Conservation (phyloP, 1,139 yeast genomes). For the Yamadazyma pseudoaaseri region DNA sequence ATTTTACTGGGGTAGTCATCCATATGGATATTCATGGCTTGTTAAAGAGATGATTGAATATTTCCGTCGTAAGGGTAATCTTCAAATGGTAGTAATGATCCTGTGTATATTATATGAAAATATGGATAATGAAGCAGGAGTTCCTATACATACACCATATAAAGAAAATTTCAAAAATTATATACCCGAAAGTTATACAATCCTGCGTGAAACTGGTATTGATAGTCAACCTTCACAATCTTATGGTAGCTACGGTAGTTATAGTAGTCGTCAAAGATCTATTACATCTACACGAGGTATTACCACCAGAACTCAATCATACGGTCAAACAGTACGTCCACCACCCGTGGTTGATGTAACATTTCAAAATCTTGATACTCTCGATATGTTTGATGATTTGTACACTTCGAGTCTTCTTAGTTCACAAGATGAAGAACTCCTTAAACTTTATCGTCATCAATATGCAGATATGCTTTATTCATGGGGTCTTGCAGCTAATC, state of each 20-base stretch:
- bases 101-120: conserved; percentile 65
- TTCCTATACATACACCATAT: conserved; percentile 53
- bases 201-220: not conserved
- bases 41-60: conserved; percentile 60
- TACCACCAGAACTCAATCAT: not conserved
- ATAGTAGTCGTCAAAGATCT: not conserved
- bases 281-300: not conserved
- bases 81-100: conserved; percentile 90
- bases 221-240: not conserved
- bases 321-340: conserved; percentile 14
- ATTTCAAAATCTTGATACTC: conserved; percentile 52
- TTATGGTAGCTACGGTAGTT: not conserved
- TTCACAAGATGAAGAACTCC: conserved; percentile 43
- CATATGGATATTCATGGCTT: conserved; percentile 78
- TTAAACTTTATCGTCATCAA: conserved; percentile 57
- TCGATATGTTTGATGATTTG: conserved; percentile 53
- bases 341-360: conserved; percentile 50
- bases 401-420: conserved; percentile 48
- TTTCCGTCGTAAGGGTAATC: conserved; percentile 63
- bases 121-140: conserved; percentile 21
- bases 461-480: conserved; percentile 78
- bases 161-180: conserved; percentile 3
- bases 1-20: conserved; percentile 79
- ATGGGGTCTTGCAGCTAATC: conserved; percentile 80
- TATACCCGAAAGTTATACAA: not conserved